Evolutionary conservation across 116 monocot genomes (phyloP).

Genomic region (Phalaenopsis hybrid): DNA sequence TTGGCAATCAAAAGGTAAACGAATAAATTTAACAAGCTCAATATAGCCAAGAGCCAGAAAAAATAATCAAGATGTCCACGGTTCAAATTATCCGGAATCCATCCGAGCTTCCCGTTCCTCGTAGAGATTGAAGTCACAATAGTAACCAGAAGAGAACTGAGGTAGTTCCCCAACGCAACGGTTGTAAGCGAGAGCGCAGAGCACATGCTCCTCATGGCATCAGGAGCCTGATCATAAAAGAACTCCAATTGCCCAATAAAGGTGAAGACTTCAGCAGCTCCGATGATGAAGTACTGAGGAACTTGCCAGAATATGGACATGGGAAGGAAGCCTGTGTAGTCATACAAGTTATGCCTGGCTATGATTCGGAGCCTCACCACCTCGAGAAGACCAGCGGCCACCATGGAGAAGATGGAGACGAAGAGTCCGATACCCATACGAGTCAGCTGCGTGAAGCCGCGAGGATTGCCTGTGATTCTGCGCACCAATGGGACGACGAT

Average conservation of each 20-base stretch:
- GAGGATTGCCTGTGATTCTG: slow-evolving; percentile 39
- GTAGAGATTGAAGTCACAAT: slow-evolving; percentile 43
- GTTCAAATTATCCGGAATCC: slow-evolving; percentile 78
- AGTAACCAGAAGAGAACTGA: slow-evolving; percentile 61
- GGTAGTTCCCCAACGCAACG: slow-evolving; percentile 48
- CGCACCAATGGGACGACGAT: slow-evolving; percentile 48
- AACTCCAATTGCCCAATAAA: slow-evolving; percentile 71
- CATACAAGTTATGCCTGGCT: slow-evolving; percentile 30
- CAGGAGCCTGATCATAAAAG: slow-evolving; percentile 81
- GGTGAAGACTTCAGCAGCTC: slow-evolving; percentile 63
- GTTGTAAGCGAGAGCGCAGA: slow-evolving; percentile 66
- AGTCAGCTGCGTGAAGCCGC: slow-evolving; percentile 67
- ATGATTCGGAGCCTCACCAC: slow-evolving; percentile 41
- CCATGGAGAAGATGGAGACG: slow-evolving; percentile 62
- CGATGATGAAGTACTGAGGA: slow-evolving; percentile 73
- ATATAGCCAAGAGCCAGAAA: slow-evolving; percentile 61
- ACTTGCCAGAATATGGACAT: slow-evolving; percentile 83
- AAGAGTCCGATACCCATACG: slow-evolving; percentile 78
- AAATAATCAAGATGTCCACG: slow-evolving; percentile 68
- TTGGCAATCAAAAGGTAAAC: slow-evolving; percentile 53
- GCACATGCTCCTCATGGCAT: slow-evolving; percentile 80
- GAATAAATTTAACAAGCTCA: slow-evolving; percentile 51
- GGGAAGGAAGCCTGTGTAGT: slow-evolving; percentile 34
- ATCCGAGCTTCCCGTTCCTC: slow-evolving; percentile 34
- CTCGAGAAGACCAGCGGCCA: slow-evolving; percentile 53